Base-by-base conservation (phyloP, 2,329 filamentous ascomycete genomes). In the Fusarium scirpi region DNA sequence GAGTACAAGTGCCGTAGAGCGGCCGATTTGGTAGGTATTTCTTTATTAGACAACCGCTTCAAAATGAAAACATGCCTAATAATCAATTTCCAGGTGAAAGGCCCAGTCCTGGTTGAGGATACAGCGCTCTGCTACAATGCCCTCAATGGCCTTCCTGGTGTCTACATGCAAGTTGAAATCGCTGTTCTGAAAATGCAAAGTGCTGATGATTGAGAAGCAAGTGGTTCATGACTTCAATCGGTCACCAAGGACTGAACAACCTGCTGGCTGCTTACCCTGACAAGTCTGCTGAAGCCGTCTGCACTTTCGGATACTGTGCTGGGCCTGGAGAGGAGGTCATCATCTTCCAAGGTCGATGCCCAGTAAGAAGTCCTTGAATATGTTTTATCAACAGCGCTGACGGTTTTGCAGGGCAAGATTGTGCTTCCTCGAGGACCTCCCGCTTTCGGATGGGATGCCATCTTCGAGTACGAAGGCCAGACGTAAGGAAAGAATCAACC, bases 121-220 rank as follows among this genome's bases (percentile, higher is more conserved):
- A 99, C 96, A 18, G 94, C 94, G 73, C 86, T 99, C 51, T 97
- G 94, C 84, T 99, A 98, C 79, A 91, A 92, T 77, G 94, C 95
- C 22, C 87, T 98, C 66, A 90, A 92, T 63, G 94, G 94, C n/a
- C 86, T 99, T 30, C 96, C 96, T 3, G 96, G 96, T 3, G 94
- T 95, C 43, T 99, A 99, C 80, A 97, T 99, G 95, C 97, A 85
- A 74, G 89, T 82, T 30, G 20, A 34, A 13, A 5, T 30, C 12
- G 20, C 11, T 15, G 7, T 12, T 52, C 25, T 34, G 6, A 16
- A 25, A 29, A 59, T 16, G n/a, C 12, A 13, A 34, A 24, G 20
- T 51, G 34, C 44, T 70, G 22, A 71, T 46, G 24, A 29, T 9
- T n/a, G 24, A 67, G 32, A 75, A 98, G 94, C 73, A 99, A 99